Evolutionary conservation across 23 red algal species (phyloP), one percentile per base, ranked within the genome.

Genomic region (Rhodosorus marinus): DNA sequence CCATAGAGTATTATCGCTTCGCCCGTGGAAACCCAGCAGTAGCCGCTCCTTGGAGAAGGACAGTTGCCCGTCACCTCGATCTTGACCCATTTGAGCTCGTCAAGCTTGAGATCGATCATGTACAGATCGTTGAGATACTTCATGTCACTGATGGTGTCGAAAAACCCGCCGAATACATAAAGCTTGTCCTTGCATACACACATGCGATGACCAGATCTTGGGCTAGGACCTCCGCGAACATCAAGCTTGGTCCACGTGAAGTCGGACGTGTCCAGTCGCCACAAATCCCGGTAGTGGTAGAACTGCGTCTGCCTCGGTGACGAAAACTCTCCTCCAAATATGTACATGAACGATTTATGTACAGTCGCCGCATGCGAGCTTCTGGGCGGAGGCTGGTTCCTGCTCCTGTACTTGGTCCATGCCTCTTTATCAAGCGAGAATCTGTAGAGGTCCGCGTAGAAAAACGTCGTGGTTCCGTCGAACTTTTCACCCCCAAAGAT

Each of bases 201-300:
- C 62, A 70, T 54, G 14, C 76, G 62, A 46, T 72, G 65, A 0
- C 76, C 76, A 22, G 76, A 82, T 33, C 76, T 56, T 5, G 52
- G 40, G 15, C 66, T 56, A 9, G 76, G 76, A 4, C 76, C 76
- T 43, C 76, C 76, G 22, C 76, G 76, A 4, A 70, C 31, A 24
- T 82, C 76, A 42, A 82, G 60, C 23, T 59, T 55, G 41, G 72
- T 67, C 76, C 76, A 82, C 51, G 66, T 71, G 55, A 82, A 64
- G 23, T 67, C 54, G 28, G 66, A 52, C 20, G 64, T 43, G 33
- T 82, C 76, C 43, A 82, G 47, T 11, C 76, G 29, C 76, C 76
- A 82, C 25, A 82, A 67, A 51, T 82, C 76, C 42, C 55, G 50
- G 29, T 69, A 82, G 33, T 82, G 76, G 20, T 66, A 59, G 25